Conservation (phyloP, 192 early-diverging fungal species). For the Entomortierella beljakovae region DNA sequence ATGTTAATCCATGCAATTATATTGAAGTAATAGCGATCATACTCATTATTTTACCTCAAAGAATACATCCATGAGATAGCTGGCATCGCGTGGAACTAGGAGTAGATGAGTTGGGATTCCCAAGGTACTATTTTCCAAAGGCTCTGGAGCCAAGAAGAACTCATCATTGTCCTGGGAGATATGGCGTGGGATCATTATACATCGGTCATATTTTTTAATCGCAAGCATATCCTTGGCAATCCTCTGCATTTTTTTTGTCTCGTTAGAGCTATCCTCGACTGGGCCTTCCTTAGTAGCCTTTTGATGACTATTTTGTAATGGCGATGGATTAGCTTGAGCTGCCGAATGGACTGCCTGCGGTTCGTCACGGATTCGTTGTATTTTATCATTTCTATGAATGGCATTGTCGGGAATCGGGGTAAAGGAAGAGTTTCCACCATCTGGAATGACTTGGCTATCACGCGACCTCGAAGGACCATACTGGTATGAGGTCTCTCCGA, state of each 20-base stretch:
- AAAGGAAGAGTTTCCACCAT: no score
- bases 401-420: no score
- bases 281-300: background rate
- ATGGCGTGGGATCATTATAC: conserved; percentile 32
- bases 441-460: no score
- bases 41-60: conserved; percentile 30
- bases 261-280: background rate
- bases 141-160: conserved; percentile 13
- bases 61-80: conserved; percentile 41
- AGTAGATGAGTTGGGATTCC: conserved; percentile 37
- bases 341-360: background rate
- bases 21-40: background rate
- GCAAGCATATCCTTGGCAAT: conserved; percentile 42
- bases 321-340: background rate
- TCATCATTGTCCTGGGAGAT: conserved; percentile 49
- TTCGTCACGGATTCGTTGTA: no score
- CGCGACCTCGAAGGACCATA: no score
- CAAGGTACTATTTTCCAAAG: background rate
- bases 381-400: no score
- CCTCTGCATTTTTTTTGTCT: conserved; percentile 24
- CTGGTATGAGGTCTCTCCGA: no score
- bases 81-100: conserved; percentile 45
- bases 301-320: background rate
- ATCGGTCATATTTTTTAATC: conserved; percentile 28
- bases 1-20: background rate